Conservation (phyloP, 1,139 yeast species). For the Maudiozyma humilis region DNA sequence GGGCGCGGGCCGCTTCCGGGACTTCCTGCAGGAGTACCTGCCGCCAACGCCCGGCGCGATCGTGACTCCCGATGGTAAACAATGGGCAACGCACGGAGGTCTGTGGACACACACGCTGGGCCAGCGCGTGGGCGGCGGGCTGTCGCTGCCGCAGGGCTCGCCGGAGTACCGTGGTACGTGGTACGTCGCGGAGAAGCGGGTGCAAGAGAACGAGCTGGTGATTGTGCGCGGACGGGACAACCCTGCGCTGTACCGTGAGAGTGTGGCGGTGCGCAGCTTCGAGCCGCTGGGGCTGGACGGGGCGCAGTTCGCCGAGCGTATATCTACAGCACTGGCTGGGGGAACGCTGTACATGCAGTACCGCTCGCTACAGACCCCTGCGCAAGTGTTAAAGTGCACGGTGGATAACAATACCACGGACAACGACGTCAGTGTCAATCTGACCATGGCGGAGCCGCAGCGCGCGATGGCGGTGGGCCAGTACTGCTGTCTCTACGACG, state of each 20-base stretch:
- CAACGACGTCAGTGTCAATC: no score
- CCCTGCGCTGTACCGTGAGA: conserved; percentile 43
- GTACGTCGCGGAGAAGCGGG: conserved; percentile 71
- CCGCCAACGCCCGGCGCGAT: conserved; percentile 68
- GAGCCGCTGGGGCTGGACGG: background rate
- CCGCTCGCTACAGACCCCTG: conserved; percentile 61
- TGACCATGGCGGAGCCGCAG: conserved; percentile 25
- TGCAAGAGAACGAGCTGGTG: conserved; percentile 58
- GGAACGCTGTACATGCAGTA: conserved; percentile 45
- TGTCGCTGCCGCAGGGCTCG: conserved; percentile 81
- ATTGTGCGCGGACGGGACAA: conserved; percentile 71
- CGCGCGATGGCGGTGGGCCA: conserved; percentile 92
- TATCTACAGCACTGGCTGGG: conserved; percentile 7
- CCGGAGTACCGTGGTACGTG: conserved; percentile 70
- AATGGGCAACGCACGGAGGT: conserved; percentile 80
- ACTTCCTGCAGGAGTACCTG: conserved; percentile 69
- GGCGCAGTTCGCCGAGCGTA: background rate
- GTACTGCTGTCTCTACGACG: conserved; percentile 62
- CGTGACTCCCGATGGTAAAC: conserved; percentile 48
- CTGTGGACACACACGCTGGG: conserved; percentile 94
- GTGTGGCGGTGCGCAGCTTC: background rate
- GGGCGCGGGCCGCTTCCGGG: conserved; percentile 53
- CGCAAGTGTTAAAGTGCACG: conserved; percentile 20
- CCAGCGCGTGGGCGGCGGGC: conserved; percentile 61
- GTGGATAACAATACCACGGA: background rate